Base-by-base conservation (phyloP, 1,284 basidiomycete genomes). In the Hymenochaete sp. region DNA sequence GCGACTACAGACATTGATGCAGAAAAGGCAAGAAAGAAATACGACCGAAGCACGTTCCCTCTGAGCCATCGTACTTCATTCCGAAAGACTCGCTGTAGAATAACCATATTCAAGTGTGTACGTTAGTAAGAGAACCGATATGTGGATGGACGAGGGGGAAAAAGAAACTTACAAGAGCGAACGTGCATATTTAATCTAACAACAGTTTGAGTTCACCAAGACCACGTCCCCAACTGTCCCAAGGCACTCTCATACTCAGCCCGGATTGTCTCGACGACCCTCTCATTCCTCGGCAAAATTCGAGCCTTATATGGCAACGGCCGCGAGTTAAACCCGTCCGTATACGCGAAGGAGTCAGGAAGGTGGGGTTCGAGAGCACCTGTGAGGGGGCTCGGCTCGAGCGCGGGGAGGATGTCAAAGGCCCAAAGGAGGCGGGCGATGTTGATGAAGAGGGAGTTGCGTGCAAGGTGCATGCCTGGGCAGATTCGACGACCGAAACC, bases 401-500 rank as follows among this genome's bases (percentile, higher is more conserved):
- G 27, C 1, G 55, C 56, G 7, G 62, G 67, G 10, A 56, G 44
- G 33, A 69, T 65, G 44, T 67, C 58, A 51, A 70, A 70, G 0
- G 60, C 67, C 68, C 68, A 71, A 2, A 68, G 54, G 3, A 72
- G 59, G 3, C 66, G 58, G 1, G 67, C 58, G 13, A 70, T 55
- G 49, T 65, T 62, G 50, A 73, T 67, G 49, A 66, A 68, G 9
- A 70, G 38, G 2, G 67, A 68, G 52, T 70, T 68, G 22, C 55
- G 56, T 1, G 65, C 71, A n/a, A 73, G 59, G 45, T 72, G 64
- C 62, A 65, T 63, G 0, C 71, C 69, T 0, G 69, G 67, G 49
- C 70, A 73, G 11, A 71, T 64, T 14, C 71, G 59, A 9, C 70
- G 55, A 14, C 70, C 70, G 41, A 70, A 72, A 1, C n/a, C n/a